A percentile compares a stretch with the other conserved stretches of the same genome.
These are phyloP conservation scores for Mentha longifolia DNA, from an alignment of 257 asterid genomes.

Conservation along the genomic window DNA sequence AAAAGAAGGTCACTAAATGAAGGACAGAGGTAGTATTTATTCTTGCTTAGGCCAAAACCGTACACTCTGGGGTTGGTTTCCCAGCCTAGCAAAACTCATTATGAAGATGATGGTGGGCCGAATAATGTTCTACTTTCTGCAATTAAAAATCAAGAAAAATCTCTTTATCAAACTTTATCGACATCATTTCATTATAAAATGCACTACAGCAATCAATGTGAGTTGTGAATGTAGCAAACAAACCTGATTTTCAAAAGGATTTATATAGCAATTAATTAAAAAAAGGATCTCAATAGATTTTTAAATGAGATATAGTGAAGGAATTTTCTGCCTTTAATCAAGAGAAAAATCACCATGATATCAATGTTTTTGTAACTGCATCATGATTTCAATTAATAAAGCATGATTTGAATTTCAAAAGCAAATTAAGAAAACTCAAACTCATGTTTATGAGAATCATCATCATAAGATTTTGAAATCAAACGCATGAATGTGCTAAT, in stretches of 20 bases:
- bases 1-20: no score
- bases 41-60: slow-evolving; percentile 18
- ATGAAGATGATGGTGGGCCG: slow-evolving; percentile 33
- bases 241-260: neutral
- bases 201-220: neutral
- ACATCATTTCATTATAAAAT: neutral
- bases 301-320: no score
- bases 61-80: slow-evolving; percentile 32
- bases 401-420: neutral
- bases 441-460: no score
- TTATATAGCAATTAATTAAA: no score
- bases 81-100: slow-evolving; percentile 43
- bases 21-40: no score
- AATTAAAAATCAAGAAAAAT: slow-evolving; percentile 3
- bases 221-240: neutral
- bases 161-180: slow-evolving; percentile 8
- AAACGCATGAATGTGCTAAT: neutral
- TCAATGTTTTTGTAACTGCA: neutral
- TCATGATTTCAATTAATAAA: neutral
- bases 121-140: slow-evolving; percentile 7
- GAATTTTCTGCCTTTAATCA: neutral
- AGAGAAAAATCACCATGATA: neutral
- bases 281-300: no score
- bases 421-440: neutral
- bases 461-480: neutral